A percentile compares a stretch with the other conserved stretches of the same genome.
phyloP scores from a whole-genome alignment of 2,329 filamentous ascomycete species.

The Penicillium digitatum region DNA sequence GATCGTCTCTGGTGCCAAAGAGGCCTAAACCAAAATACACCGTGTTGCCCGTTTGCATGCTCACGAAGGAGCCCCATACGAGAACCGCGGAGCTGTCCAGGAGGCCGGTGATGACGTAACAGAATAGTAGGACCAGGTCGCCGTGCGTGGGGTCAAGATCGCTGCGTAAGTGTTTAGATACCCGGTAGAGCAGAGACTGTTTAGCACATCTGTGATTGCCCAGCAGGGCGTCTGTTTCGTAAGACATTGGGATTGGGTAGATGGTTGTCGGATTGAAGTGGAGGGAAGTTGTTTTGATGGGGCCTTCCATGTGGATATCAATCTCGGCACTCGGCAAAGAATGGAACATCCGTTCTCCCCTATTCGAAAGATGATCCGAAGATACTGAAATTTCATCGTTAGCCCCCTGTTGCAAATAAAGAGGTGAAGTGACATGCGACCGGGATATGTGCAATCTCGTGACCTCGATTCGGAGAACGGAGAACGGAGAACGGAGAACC shows the following conservation, averaged over 20 bases:
- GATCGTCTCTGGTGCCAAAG: constrained; percentile 47
- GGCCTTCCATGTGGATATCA: not conserved
- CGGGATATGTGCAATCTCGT: not conserved
- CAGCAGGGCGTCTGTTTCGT: constrained; percentile 15
- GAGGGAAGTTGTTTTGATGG: not conserved
- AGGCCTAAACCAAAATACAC: constrained; percentile 73
- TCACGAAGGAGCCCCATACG: constrained; percentile 76
- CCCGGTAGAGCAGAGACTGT: not conserved
- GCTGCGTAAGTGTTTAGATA: constrained; percentile 9
- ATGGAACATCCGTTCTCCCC: not conserved
- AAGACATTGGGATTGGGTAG: not conserved
- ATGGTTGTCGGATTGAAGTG: not conserved
- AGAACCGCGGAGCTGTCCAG: constrained; percentile 72
- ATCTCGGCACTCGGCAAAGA: not conserved
- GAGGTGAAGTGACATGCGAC: not conserved
- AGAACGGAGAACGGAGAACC: no score
- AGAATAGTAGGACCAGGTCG: constrained; percentile 65
- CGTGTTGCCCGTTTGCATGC: constrained; percentile 84
- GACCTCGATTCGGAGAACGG: not conserved
- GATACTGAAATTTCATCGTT: not conserved
- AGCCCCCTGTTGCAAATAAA: not conserved
- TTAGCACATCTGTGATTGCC: not conserved
- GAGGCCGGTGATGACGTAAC: constrained; percentile 73
- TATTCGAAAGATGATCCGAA: not conserved
- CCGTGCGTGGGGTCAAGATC: constrained; percentile 60